These are phyloP conservation scores for Pseudocercospora fuligena DNA, from an alignment of 2,329 filamentous ascomycete genomes.

Conservation along the genomic window DNA sequence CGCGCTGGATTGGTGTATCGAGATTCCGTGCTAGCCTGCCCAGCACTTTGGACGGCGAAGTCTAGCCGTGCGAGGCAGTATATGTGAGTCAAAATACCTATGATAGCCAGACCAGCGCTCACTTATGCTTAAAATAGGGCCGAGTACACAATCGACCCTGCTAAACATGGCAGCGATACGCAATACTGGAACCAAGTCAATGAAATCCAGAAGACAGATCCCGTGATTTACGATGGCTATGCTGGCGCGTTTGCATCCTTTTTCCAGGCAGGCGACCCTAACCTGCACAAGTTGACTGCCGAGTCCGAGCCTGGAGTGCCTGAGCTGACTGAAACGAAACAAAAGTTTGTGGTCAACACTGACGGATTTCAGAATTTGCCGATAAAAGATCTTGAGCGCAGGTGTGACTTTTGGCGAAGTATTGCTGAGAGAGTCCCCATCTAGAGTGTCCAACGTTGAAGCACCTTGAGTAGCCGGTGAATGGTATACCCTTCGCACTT, in stretches of 20 bases:
- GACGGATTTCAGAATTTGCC: constrained; percentile 51
- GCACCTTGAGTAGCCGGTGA: background rate
- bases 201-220: constrained; percentile 56
- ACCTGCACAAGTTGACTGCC: constrained; percentile 60
- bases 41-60: constrained; percentile 61
- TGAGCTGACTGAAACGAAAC: constrained; percentile 41
- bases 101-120: background rate
- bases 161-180: constrained; percentile 64
- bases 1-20: constrained; percentile 63
- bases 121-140: background rate
- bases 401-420: constrained; percentile 61
- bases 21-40: constrained; percentile 64
- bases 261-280: constrained; percentile 64
- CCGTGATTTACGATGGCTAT: constrained; percentile 61
- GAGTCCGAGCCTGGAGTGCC: constrained; percentile 53
- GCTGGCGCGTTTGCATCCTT: constrained; percentile 65
- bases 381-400: constrained; percentile 47
- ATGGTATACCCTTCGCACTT: background rate
- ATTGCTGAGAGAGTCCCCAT: constrained; percentile 55
- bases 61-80: constrained; percentile 51
- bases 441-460: background rate
- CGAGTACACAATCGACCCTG: constrained; percentile 65
- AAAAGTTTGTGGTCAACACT: constrained; percentile 59
- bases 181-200: constrained; percentile 65
- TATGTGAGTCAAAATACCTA: constrained; percentile 44